Evolutionary conservation across 208 protist species (phyloP).

Genomic region (Leishmania arabica): DNA sequence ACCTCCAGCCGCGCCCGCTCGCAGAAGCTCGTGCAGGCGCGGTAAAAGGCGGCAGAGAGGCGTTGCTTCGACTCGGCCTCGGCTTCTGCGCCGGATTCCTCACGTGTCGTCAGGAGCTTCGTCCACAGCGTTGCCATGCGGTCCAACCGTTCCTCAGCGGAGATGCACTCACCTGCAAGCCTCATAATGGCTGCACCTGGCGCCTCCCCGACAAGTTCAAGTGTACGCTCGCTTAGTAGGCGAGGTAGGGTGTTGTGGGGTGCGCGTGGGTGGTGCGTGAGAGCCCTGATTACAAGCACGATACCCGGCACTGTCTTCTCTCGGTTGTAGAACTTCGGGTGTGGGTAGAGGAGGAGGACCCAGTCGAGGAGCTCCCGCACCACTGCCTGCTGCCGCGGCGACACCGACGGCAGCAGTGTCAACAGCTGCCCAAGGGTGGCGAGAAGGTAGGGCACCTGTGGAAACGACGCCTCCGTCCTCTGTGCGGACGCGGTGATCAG

Average conservation of each 20-base stretch:
- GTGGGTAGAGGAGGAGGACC: conserved; percentile 28
- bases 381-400: conserved; percentile 6
- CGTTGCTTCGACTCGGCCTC: not conserved
- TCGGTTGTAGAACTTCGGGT: conserved; percentile 30
- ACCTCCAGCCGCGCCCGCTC: conserved; percentile 1
- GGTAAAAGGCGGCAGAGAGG: conserved; percentile 11
- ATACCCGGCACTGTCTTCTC: conserved; percentile 29
- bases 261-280: conserved; percentile 16
- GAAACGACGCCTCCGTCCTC: conserved; percentile 9
- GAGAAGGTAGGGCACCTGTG: conserved; percentile 11
- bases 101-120: conserved; percentile 1
- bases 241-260: not conserved
- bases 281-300: conserved; percentile 37
- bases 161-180: conserved; percentile 3
- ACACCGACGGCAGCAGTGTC: conserved; percentile 28
- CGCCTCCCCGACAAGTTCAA: conserved; percentile 9
- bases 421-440: conserved; percentile 22
- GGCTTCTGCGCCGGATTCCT: not conserved
- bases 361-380: conserved; percentile 23
- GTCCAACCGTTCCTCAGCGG: not conserved
- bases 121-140: conserved; percentile 14
- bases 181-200: not conserved
- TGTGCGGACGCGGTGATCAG: not conserved
- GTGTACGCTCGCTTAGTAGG: conserved; percentile 10
- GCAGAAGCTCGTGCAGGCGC: conserved; percentile 4